phyloP scores from a whole-genome alignment of 805 yeast genomes.

The Saturnispora diversa region DNA sequence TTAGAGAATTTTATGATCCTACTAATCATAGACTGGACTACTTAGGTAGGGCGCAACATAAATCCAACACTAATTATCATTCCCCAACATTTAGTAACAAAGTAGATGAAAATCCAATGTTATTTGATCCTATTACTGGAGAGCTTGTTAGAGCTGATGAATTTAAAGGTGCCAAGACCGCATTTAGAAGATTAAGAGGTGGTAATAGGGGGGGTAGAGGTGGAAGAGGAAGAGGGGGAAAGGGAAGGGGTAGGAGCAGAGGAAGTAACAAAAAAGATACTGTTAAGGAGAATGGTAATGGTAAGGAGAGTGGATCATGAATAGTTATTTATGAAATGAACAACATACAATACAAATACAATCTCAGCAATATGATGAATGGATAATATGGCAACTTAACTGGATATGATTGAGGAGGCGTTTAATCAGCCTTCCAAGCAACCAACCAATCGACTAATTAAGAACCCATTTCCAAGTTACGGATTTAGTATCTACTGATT shows the following conservation, averaged over 20 bases:
- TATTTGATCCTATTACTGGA: constrained; percentile 7
- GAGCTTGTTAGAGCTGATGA: constrained; percentile 3
- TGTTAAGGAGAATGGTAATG: neutral
- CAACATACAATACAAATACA: too few species aligned
- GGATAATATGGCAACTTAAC: too few species aligned
- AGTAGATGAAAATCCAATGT: constrained; percentile 21
- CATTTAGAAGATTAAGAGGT: constrained; percentile 1
- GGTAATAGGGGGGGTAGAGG: neutral
- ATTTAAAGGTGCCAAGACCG: constrained; percentile 3
- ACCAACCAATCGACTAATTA: too few species aligned
- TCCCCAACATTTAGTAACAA: constrained; percentile 15
- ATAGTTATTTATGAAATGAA: too few species aligned
- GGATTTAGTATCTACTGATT: too few species aligned
- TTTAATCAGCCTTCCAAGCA: too few species aligned
- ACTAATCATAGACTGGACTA: constrained; percentile 5
- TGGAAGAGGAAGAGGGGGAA: neutral
- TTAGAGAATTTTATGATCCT: constrained; percentile 9
- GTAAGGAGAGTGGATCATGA: constrained; percentile 20
- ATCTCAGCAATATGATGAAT: too few species aligned
- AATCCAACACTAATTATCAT: neutral
- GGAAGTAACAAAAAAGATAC: neutral
- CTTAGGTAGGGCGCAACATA: constrained; percentile 12
- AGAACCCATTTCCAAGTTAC: too few species aligned
- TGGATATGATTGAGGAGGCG: too few species aligned
- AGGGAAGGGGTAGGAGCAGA: neutral